Evolutionary conservation across 352 stramenopile species (phyloP).

Genomic region (Phytophthora sp.): DNA sequence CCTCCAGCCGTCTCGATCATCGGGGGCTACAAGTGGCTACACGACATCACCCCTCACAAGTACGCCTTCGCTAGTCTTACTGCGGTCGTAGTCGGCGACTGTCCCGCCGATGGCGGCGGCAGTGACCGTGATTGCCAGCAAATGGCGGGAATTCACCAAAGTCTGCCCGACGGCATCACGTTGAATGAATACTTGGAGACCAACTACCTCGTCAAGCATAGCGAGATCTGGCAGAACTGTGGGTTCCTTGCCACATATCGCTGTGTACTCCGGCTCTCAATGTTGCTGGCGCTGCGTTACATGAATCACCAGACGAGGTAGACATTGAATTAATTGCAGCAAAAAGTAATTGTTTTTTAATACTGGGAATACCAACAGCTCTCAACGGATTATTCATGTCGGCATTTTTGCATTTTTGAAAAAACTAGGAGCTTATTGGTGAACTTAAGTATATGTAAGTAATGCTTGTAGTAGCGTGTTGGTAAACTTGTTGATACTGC

Average conservation of each 20-base stretch:
- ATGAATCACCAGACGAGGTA: conserved; percentile 48
- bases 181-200: conserved; percentile 41
- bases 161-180: conserved; percentile 25
- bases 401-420: too few species aligned
- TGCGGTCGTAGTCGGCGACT: conserved; percentile 40
- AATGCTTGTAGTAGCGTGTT: too few species aligned
- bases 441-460: too few species aligned
- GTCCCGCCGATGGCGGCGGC: conserved; percentile 12
- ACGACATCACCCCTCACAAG: conserved; percentile 40
- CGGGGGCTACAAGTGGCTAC: conserved; percentile 43
- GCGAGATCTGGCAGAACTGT: conserved; percentile 32
- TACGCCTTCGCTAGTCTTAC: conserved; percentile 39
- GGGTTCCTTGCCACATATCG: conserved; percentile 31
- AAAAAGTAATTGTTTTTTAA: too few species aligned
- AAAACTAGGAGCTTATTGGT: too few species aligned
- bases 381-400: too few species aligned
- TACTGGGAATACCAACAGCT: too few species aligned
- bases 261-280: conserved; percentile 20
- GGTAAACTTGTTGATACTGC: too few species aligned
- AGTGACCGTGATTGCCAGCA: conserved; percentile 29
- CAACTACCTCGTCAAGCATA: conserved; percentile 36
- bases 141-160: conserved; percentile 31
- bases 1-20: conserved; percentile 39
- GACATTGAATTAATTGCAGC: neutral
- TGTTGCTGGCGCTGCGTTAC: conserved; percentile 36